Evolutionary conservation across 306 rosid genomes (phyloP), one percentile per base, ranked within the genome.

Genomic region (Lathyrus sativus): DNA sequence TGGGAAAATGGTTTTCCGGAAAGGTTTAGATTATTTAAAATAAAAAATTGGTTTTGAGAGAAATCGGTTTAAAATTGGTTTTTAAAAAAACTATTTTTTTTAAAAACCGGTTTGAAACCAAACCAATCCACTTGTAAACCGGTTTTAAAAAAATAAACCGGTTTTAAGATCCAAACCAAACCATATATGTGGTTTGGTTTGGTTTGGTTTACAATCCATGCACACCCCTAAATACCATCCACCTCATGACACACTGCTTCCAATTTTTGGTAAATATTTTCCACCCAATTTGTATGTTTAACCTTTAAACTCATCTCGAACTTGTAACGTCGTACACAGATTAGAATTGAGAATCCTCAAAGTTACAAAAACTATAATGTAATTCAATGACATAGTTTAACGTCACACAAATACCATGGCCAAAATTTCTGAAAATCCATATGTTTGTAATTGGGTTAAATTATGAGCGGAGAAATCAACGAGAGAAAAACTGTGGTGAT

Each of bases 181-280:
- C n/a, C n/a, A n/a, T n/a, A n/a, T n/a, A n/a, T n/a, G n/a, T n/a
- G n/a, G n/a, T n/a, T n/a, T n/a, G n/a, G n/a, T n/a, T n/a, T n/a
- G n/a, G n/a, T n/a, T n/a, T n/a, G n/a, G n/a, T n/a, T n/a, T n/a
- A n/a, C n/a, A n/a, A n/a, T n/a, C n/a, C n/a, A n/a, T n/a, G n/a
- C n/a, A n/a, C n/a, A n/a, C n/a, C n/a, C n/a, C n/a, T n/a, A n/a
- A n/a, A n/a, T n/a, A n/a, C n/a, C n/a, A n/a, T n/a, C n/a, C 66
- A 86, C 96, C 76, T 88, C 98, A 15, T 85, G 91, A 76, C 96
- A 82, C 59, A 79, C 89, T 60, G 82, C 83, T 93, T 93, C 98
- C 73, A 93, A 75, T 74, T 86, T 92, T 73, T 88, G 89, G 80
- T 60, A 93, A 68, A 93, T 64, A 76, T 83, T 79, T 61, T 87